Evolutionary conservation across 2,329 filamentous ascomycete species (phyloP).

Genomic region (Aspergillus unguis): DNA sequence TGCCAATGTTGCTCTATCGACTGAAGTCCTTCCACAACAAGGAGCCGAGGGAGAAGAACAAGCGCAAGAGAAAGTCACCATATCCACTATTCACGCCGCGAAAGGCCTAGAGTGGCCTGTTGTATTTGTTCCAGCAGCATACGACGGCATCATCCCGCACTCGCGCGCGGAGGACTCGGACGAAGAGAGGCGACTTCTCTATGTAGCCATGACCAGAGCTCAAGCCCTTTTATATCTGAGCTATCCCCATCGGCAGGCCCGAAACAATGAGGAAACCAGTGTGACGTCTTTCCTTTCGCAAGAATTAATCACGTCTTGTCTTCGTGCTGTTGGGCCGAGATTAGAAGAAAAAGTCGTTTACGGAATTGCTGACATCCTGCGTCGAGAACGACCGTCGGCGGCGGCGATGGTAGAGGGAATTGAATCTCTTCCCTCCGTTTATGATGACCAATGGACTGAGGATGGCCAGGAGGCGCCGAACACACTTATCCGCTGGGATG

Average conservation of each 20-base stretch:
- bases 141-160: slow-evolving; percentile 87
- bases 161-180: slow-evolving; percentile 78
- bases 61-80: slow-evolving; percentile 63
- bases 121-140: slow-evolving; percentile 87
- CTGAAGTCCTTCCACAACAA: slow-evolving; percentile 57
- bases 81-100: slow-evolving; percentile 93
- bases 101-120: slow-evolving; percentile 97
- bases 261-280: slow-evolving; percentile 56
- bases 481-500: slow-evolving; percentile 39
- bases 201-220: slow-evolving; percentile 95
- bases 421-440: slow-evolving; percentile 46
- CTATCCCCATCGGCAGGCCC: slow-evolving; percentile 66
- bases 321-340: slow-evolving; percentile 65
- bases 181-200: slow-evolving; percentile 84
- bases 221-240: slow-evolving; percentile 83
- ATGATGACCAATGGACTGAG: slow-evolving; percentile 65
- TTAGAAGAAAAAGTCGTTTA: slow-evolving; percentile 62
- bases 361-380: slow-evolving; percentile 68
- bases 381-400: slow-evolving; percentile 58
- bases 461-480: slow-evolving; percentile 53
- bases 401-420: slow-evolving; percentile 52
- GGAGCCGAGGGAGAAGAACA: slow-evolving; percentile 57
- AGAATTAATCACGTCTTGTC: slow-evolving; percentile 49
- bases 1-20: slow-evolving; percentile 84
- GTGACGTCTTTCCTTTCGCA: slow-evolving; percentile 70